phyloP scores from a whole-genome alignment of 768 basidiomycete genomes.

The Pleurotus giganteus region DNA sequence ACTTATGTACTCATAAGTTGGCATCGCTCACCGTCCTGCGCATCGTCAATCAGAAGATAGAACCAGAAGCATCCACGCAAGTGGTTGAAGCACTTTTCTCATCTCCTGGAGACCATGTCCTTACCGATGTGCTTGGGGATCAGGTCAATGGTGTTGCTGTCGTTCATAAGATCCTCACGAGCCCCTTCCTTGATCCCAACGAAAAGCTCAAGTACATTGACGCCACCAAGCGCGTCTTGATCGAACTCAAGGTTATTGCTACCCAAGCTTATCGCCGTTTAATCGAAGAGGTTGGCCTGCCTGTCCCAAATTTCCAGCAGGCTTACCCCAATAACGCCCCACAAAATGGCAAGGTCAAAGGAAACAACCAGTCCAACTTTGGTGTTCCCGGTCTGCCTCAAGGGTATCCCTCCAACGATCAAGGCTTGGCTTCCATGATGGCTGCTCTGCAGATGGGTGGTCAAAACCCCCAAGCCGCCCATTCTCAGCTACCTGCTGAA shows the following conservation, averaged over 20 bases:
- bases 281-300: constrained; percentile 92
- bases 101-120: constrained; percentile 85
- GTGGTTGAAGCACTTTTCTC: constrained; percentile 89
- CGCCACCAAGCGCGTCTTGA: constrained; percentile 86
- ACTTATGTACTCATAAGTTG: constrained; percentile 96
- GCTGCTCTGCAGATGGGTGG: constrained; percentile 89
- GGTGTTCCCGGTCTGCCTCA: constrained; percentile 76
- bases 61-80: constrained; percentile 82
- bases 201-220: constrained; percentile 74
- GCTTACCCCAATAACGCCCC: constrained; percentile 67
- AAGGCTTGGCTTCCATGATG: constrained; percentile 90
- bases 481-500: constrained; percentile 71
- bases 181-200: constrained; percentile 73
- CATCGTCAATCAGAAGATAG: constrained; percentile 95
- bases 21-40: constrained; percentile 93
- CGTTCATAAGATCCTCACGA: constrained; percentile 89
- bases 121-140: constrained; percentile 92
- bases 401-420: constrained; percentile 80
- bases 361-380: constrained; percentile 49
- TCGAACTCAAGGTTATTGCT: constrained; percentile 89
- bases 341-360: constrained; percentile 60
- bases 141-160: constrained; percentile 96
- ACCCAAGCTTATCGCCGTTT: constrained; percentile 92
- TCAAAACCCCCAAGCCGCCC: constrained; percentile 80
- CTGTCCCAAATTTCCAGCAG: constrained; percentile 84